phyloP scores from a whole-genome alignment of 345 rosid species.

The Ailanthus altissimus region DNA sequence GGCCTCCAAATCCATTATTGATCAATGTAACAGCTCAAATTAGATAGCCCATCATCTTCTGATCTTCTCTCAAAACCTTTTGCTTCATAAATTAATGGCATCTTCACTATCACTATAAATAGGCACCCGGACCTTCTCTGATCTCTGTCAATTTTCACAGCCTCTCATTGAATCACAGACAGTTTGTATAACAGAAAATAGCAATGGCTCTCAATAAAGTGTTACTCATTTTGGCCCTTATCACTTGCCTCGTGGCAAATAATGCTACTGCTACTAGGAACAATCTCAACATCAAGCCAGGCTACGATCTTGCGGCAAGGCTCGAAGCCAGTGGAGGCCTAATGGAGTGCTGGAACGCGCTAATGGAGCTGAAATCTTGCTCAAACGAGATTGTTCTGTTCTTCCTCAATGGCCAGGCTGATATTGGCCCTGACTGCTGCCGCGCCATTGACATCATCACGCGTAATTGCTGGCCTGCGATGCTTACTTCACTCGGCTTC shows the following conservation, averaged over 20 bases:
- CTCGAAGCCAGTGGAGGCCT: conserved; percentile 47
- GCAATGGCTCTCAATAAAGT: conserved; percentile 25
- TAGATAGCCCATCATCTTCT: too few relatives aligned
- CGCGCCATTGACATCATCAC: conserved; percentile 54
- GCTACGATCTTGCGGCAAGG: conserved; percentile 35
- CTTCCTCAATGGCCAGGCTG: conserved; percentile 62
- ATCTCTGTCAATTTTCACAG: too few relatives aligned
- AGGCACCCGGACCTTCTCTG: too few relatives aligned
- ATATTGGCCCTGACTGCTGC: conserved; percentile 63
- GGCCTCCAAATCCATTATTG: too few relatives aligned
- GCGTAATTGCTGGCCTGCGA: conserved; percentile 74
- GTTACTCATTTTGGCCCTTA: conserved; percentile 21
- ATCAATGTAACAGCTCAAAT: too few relatives aligned
- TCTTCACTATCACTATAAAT: too few relatives aligned
- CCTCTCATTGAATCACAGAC: too few relatives aligned
- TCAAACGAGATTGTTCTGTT: conserved; percentile 66
- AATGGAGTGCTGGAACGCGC: conserved; percentile 70
- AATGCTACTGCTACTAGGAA: conserved; percentile 24
- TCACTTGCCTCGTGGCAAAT: conserved; percentile 21
- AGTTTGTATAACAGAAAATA: too few relatives aligned
- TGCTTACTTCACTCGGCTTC: conserved; percentile 79
- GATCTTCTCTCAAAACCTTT: too few relatives aligned
- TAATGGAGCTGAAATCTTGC: conserved; percentile 68
- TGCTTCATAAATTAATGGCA: too few relatives aligned
- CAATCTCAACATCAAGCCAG: conserved; percentile 11